phyloP scores from a whole-genome alignment of 192 early-diverging fungal species.

The Coemansia javaensis region DNA sequence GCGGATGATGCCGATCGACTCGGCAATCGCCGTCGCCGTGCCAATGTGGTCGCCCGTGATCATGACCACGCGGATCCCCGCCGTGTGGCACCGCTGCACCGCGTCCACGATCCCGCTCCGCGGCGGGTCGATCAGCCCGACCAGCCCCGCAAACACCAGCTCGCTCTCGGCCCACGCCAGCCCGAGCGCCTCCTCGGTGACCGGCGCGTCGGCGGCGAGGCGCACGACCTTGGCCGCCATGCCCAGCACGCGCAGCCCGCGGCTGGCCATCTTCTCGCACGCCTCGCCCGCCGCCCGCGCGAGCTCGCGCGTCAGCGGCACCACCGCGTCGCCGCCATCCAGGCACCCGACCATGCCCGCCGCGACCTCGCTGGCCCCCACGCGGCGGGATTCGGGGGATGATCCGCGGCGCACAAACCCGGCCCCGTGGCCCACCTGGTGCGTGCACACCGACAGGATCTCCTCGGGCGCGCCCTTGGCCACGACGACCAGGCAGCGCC shows the following conservation, averaged over 20 bases:
- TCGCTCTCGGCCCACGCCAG: slow-evolving; percentile 58
- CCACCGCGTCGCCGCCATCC: slow-evolving; percentile 18
- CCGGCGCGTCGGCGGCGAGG: slow-evolving; percentile 51
- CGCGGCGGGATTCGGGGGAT: slow-evolving; percentile 12
- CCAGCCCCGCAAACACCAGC: slow-evolving; percentile 84
- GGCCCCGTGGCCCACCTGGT: slow-evolving; percentile 14
- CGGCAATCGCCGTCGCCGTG: slow-evolving; percentile 91
- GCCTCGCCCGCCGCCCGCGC: slow-evolving; percentile 19
- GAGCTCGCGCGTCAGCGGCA: slow-evolving; percentile 21
- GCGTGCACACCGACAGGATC: slow-evolving; percentile 58
- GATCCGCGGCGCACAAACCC: slow-evolving; percentile 29
- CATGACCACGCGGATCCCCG: slow-evolving; percentile 95
- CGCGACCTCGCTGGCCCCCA: slow-evolving; percentile 7
- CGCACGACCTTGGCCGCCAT: slow-evolving; percentile 68
- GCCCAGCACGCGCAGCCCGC: slow-evolving; percentile 85
- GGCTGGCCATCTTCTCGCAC: slow-evolving; percentile 68
- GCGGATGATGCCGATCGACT: slow-evolving; percentile 81
- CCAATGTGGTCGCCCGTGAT: slow-evolving; percentile 95
- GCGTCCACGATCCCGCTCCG: slow-evolving; percentile 75
- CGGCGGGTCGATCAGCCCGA: slow-evolving; percentile 93
- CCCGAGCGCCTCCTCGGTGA: slow-evolving; percentile 25
- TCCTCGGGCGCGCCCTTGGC: slow-evolving; percentile 94
- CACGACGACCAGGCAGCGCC: slow-evolving; percentile 56
- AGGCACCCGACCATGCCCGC: slow-evolving; percentile 18
- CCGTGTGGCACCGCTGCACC: slow-evolving; percentile 77